Percentiles rank a stretch among this genome's conserved stretches.
phyloP scores from a whole-genome alignment of 225 moss, liverwort and hornwort genomes.

The Antitrichia curtipendula region DNA sequence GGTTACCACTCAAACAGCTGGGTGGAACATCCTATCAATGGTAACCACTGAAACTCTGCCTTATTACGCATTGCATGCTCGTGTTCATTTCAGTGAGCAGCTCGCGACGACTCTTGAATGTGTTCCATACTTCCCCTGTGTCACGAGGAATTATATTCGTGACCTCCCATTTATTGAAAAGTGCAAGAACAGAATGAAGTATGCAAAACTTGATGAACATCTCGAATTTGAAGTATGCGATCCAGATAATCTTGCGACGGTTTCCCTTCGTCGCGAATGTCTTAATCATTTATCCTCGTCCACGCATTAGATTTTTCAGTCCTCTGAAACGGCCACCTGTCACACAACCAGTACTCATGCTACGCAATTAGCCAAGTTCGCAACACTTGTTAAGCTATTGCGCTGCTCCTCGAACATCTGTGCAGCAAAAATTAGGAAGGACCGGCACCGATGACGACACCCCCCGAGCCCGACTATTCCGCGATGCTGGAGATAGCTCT shows the following conservation, averaged over 20 bases:
- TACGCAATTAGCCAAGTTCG: no score
- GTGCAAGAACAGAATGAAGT: no score
- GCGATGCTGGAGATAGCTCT: constrained; percentile 28
- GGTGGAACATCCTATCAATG: no score
- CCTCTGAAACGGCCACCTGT: not conserved
- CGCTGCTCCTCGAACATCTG: not conserved
- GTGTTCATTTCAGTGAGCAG: not conserved
- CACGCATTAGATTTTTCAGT: not conserved
- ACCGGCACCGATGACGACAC: not conserved
- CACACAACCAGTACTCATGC: not conserved
- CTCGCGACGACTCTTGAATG: not conserved
- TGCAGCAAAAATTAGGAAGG: not conserved
- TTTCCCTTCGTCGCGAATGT: not conserved
- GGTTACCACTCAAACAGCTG: not conserved
- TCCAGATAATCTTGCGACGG: not conserved
- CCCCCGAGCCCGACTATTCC: not conserved
- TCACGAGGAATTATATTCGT: no score
- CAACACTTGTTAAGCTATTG: no score
- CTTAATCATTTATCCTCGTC: not conserved
- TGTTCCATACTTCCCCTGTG: not conserved
- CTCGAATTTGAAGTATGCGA: no score
- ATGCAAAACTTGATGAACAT: not conserved
- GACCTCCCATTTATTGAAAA: not conserved
- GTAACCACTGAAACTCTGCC: not conserved
- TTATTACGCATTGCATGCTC: no score